phyloP scores from a whole-genome alignment of 148 eudicot species.

The Camellia sinensis region DNA sequence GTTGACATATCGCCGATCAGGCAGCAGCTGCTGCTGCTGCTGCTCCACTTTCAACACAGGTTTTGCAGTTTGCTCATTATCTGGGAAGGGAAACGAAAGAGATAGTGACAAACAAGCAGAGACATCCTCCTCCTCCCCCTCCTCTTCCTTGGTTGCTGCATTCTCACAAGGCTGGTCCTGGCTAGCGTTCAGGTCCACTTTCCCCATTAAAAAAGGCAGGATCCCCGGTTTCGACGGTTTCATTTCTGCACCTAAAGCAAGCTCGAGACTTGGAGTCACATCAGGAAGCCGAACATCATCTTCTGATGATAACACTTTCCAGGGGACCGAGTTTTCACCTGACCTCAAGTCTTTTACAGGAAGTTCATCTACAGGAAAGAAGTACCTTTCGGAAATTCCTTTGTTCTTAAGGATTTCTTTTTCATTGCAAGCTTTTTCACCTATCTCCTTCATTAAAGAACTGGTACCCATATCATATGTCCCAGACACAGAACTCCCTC shows the following conservation, averaged over 20 bases:
- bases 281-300: neutral
- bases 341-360: neutral
- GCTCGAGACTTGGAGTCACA: slow-evolving; percentile 51
- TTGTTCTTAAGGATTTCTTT: too few relatives aligned
- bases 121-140: slow-evolving; percentile 38
- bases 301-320: neutral
- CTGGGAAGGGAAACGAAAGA: slow-evolving; percentile 67
- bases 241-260: slow-evolving; percentile 71
- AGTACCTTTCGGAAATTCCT: neutral
- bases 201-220: slow-evolving; percentile 28
- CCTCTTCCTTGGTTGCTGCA: slow-evolving; percentile 29
- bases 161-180: slow-evolving; percentile 20
- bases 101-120: slow-evolving; percentile 82
- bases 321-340: neutral
- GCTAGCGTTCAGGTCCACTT: slow-evolving; percentile 33
- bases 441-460: too few relatives aligned
- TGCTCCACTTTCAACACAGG: slow-evolving; percentile 23
- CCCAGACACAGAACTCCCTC: neutral
- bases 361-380: neutral
- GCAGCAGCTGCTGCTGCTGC: slow-evolving; percentile 21
- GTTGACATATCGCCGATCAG: slow-evolving; percentile 35
- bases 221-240: slow-evolving; percentile 36
- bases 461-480: too few relatives aligned
- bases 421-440: too few relatives aligned
- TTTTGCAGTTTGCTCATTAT: slow-evolving; percentile 32